Evolutionary conservation across 2,329 filamentous ascomycete species (phyloP).

Genomic region (Arthrobotrys entomopaga): DNA sequence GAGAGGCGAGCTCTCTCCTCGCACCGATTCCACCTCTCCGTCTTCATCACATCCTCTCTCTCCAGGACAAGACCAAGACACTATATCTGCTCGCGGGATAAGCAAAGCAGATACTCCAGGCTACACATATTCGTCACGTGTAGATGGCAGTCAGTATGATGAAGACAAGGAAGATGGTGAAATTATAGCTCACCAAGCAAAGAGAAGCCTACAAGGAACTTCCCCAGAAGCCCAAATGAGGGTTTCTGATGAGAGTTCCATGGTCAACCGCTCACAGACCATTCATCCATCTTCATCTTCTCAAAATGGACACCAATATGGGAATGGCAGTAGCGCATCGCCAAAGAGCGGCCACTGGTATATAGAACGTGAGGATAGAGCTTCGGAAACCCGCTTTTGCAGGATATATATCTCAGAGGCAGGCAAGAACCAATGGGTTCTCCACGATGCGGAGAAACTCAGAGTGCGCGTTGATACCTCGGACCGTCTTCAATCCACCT

Average conservation of each 20-base stretch:
- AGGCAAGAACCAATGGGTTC: slow-evolving; percentile 11
- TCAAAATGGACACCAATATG: neutral
- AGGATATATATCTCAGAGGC: slow-evolving; percentile 19
- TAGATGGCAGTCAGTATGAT: neutral
- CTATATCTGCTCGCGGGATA: neutral
- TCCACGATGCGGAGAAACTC: slow-evolving; percentile 10
- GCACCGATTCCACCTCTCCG: no score
- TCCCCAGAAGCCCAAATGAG: no score
- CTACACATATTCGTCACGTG: neutral
- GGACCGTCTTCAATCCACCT: slow-evolving; percentile 14
- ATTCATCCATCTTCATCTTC: no score
- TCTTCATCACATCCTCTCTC: no score
- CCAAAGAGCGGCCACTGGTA: no score
- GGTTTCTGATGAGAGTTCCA: no score
- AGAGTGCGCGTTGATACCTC: slow-evolving; percentile 21
- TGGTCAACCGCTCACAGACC: no score
- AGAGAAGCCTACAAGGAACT: no score
- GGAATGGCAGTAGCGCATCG: neutral
- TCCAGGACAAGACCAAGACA: no score
- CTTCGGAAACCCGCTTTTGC: slow-evolving; percentile 10
- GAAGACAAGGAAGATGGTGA: slow-evolving; percentile 19
- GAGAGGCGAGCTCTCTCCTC: neutral
- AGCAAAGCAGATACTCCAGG: slow-evolving; percentile 2
- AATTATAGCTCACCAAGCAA: neutral
- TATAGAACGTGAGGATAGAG: neutral